Evolutionary conservation across 176 grass and related monocot species (phyloP), one percentile per base, ranked within the genome.

Genomic region (Musa acuminata): DNA sequence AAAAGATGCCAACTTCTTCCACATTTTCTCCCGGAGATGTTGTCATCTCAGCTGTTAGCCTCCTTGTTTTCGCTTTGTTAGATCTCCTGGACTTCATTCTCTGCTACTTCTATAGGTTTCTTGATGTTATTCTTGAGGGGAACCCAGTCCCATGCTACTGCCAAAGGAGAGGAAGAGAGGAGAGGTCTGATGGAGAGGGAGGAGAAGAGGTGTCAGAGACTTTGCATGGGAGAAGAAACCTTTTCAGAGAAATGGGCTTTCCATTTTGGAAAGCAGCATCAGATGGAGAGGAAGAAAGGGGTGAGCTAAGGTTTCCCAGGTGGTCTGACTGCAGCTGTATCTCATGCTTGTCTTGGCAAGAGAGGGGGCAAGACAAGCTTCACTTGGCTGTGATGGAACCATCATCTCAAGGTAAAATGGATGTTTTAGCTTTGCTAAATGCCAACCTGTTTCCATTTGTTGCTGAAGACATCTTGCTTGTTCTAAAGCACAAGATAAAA

Each of bases 251-350:
- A 19, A 49, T 20, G 51, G 5, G 51, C 13, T 27, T 87, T 25
- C 11, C 69, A 14, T 24, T 64, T 11, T 16, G 2, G 12, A 13
- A 70, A 51, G 17, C 19, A 54, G 58, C 10, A 4, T 6, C 52
- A 1, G 0, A 11, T 19, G 43, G 20, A 49, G 16, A 49, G 43
- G 29, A 72, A 51, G 67, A 57, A 67, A 27, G 55, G 14, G 52
- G 55, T 2, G 53, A 1, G 0, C 21, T 3, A 9, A 24, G 24
- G 68, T 13, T 25, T 11, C 11, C 25, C 22, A 54, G 89, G 72
- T 92, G 92, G 92, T 96, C 89, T 17, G 92, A 97, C 77, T 93
- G 93, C 71, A 49, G 74, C 11, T 93, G 90, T 67, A 13, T 79
- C 19, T 72, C 81, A 10, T 97, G 93, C 76, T 49, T 68, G 43